Base-by-base conservation (phyloP, 352 stramenopile species). In the Globisporangium cederbergense region DNA sequence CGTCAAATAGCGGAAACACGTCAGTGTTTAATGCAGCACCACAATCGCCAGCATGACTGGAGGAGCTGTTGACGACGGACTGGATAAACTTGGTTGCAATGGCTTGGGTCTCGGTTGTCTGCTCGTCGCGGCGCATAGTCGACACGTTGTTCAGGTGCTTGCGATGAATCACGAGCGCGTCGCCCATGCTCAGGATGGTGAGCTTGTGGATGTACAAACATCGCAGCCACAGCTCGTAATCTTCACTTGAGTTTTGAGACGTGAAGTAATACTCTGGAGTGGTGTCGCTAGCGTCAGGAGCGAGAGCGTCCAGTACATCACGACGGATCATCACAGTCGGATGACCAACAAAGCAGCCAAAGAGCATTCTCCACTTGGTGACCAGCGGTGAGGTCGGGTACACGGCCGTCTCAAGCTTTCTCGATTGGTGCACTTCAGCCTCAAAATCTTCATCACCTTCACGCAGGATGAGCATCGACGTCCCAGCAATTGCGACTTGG, bases 221-320 rank as follows among this genome's bases (percentile, higher is more conserved):
- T 4, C 84, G 78, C 13, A 96, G 64, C 88, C 88, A 96, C 18
- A 96, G 59, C 46, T 92, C 81, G 62, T 96, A 96, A 56, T 96
- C 88, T 65, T 96, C 88, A 20, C 81, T 83, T 36, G 67, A 72
- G 28, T 43, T 58, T n/a, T 64, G 63, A 18, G 64, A 51, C 63
- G 18, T 62, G 34, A 78, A 78, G 45, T 81, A 71, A 64, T 90
- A 93, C 25, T 65, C 56, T 10, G 4, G 18, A 38, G 38, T 9
- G 25, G 32, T 16, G 20, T 85, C 70, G 3, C 58, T 57, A 47
- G 57, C 58, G 1, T 47, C 59, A 28, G 61, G 57, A 20, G 30
- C 51, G 22, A 77, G 55, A 63, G 45, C 30, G 20, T 78, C 73
- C 6, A 85, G 16, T 13, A 79, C 73, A 5, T 66, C 57, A n/a